Base-by-base conservation (phyloP, 768 basidiomycete genomes). In the Naganishia antarctica region DNA sequence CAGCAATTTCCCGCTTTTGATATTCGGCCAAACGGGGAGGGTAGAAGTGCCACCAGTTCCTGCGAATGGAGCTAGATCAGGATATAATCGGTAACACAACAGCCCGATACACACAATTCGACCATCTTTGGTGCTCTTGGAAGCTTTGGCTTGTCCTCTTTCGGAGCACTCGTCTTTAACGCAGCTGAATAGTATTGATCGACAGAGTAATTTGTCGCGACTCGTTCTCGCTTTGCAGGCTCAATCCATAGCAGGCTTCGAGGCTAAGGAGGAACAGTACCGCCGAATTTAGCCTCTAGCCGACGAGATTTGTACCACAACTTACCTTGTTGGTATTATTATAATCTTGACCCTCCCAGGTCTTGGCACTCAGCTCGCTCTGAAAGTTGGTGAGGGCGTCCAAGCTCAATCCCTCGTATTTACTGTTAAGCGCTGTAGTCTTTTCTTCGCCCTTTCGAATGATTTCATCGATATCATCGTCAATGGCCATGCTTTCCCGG, bases 301-400 rank as follows among this genome's bases (percentile, higher is more conserved):
- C n/a, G 34, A 37, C 15, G 34, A 37, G 34, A 37, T 37, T 7
- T 7, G 34, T 37, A 37, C 7, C 34, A 44, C 5, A 44, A 63
- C 84, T 60, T 69, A 88, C 87, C 67, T 88, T 89, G 9, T 83
- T 75, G 28, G 87, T 81, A 78, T 83, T 75, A 28, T 87, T 81
- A 78, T 91, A 97, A 72, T 94, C 91, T 76, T 96, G 90, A 34
- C 92, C 92, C 71, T 97, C 92, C 92, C 92, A 96, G 70, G 90
- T 88, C 69, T 92, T 89, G 18, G 75, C 74, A 25, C 87, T 87
- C 28, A 87, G 87, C 69, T 97, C 92, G 8, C 90, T 87, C 78
- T 96, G 94, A 84, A 98, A 99, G 80, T 90, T 97, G 74, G 88
- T 93, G 34, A 98, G 81, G 71, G 96, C 93, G 73, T 99, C 96